Base-by-base conservation (phyloP, 106 monocot genomes). In the Posidonia australis region DNA sequence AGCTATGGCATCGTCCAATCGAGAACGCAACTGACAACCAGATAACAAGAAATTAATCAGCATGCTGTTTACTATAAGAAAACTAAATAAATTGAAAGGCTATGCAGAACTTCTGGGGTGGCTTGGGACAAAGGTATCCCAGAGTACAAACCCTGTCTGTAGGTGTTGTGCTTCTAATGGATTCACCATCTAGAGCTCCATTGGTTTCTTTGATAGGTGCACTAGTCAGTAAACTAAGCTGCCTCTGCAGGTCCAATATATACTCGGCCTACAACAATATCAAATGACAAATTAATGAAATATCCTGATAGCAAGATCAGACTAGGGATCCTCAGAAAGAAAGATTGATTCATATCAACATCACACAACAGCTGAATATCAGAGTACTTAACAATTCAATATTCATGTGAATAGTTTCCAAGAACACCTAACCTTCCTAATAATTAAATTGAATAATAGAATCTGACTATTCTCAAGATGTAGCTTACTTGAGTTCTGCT, bases 1-100 rank as follows among this genome's bases (percentile, higher is more conserved):
- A 0, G 91, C 98, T 65, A 98, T 66, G 20, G 85, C 87, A 59
- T 98, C 98, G 70, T 98, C 98, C 63, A 98, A 73, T 63, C 81
- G 77, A 0, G 85, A 80, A 36, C 98, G 73, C 58, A 98, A 61
- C 98, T 98, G 83, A 41, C 57, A 64, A 56, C 22, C 17, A 52
- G 67, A 54, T 14, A 49, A 44, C 45, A 55, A 0, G 17, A 36
- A 12, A 27, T 5, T 2, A n/a, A 61, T 51, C 20, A 30, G 60
- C 17, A 13, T 31, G 12, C 3, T 28, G 23, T 64, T 31, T n/a
- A n/a, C 5, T 5, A n/a, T 63, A 23, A 9, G 36, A 48, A 26
- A 26, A 43, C 7, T 32, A 52, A 18, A 20, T 18, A 27, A 26
- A 14, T n/a, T 22, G 21, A 12, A 52, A n/a, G 12, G 30, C 28